Base-by-base conservation (phyloP, 169 alveolate genomes). In the Toxoplasma gondii region DNA sequence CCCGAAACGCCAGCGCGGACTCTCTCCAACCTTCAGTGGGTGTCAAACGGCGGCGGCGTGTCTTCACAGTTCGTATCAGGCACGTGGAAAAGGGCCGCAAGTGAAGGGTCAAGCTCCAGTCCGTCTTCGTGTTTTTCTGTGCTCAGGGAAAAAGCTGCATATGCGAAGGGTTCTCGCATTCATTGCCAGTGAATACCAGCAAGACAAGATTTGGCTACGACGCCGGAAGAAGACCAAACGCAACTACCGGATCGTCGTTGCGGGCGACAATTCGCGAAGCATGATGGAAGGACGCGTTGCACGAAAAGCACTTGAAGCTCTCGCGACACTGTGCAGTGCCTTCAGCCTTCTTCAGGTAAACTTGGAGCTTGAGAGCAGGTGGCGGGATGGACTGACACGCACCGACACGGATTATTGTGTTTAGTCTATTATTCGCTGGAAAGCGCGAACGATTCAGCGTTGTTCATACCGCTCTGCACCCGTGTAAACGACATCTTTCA, bases 141-240 rank as follows among this genome's bases (percentile, higher is more conserved):
- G 74, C 69, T 43, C 93, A 93, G 99, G 99, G 83, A 99, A 98
- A 96, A 97, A 99, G 94, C 96, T 99, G 44, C 98, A 99, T 93
- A 99, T 99, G 98, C 98, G 98, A 95, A 98, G 99, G 97, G 99
- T 99, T 80, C 99, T 99, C 91, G 98, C 99, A 10, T 99, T 99
- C 96, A 98, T 99, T 53, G 99, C 99, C 22, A 98, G 99, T 38
- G 98, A 99, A 96, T 99, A 98, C 97, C 97, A 99, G 94, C 98
- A 99, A 87, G 99, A 99, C 96, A 99, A 99, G 96, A 99, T 99
- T 34, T 99, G 99, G 99, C 97, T 99, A 39, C 97, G 99, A 70
- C 98, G 99, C 96, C 98, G 99, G 38, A 98, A 98, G 95, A 99
- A 99, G 31, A 98, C 98, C 92, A 98, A 99, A 95, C 96, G 99